Evolutionary conservation across 2,329 filamentous ascomycete species (phyloP).

Genomic region (Amylocarpus encephaloides): DNA sequence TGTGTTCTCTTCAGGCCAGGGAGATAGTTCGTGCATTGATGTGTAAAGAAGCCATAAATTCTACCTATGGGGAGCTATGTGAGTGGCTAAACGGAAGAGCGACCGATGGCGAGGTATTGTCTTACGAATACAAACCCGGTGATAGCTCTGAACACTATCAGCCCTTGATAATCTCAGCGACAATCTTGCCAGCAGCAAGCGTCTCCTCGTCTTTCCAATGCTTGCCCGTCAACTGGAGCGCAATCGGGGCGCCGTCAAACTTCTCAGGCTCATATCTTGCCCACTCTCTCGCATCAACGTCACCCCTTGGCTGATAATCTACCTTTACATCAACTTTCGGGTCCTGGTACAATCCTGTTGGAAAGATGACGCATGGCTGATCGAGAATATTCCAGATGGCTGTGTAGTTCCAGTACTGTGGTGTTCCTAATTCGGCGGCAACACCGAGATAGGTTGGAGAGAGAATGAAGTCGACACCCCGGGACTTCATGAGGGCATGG

Average conservation of each 20-base stretch:
- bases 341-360: constrained; percentile 7
- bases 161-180: too few species aligned
- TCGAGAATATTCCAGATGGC: constrained; percentile 19
- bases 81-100: too few species aligned
- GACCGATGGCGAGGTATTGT: too few species aligned
- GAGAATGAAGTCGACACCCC: constrained; percentile 35
- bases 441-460: constrained; percentile 49
- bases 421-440: constrained; percentile 43
- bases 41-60: too few species aligned
- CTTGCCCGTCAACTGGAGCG: not conserved
- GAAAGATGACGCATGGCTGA: constrained; percentile 13
- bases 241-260: not conserved
- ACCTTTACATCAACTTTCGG: constrained; percentile 3
- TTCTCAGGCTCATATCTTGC: not conserved
- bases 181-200: not conserved
- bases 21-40: too few species aligned
- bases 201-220: not conserved
- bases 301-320: constrained; percentile 7
- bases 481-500: constrained; percentile 12
- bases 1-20: too few species aligned
- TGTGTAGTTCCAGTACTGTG: constrained; percentile 44
- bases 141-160: too few species aligned
- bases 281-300: constrained; percentile 6
- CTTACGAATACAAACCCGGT: not conserved
- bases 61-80: too few species aligned